Percentiles rank a stretch among this genome's conserved stretches.
Evolutionary conservation across 148 eudicot species (phyloP).

Genomic region (Rhododendron vialii): DNA sequence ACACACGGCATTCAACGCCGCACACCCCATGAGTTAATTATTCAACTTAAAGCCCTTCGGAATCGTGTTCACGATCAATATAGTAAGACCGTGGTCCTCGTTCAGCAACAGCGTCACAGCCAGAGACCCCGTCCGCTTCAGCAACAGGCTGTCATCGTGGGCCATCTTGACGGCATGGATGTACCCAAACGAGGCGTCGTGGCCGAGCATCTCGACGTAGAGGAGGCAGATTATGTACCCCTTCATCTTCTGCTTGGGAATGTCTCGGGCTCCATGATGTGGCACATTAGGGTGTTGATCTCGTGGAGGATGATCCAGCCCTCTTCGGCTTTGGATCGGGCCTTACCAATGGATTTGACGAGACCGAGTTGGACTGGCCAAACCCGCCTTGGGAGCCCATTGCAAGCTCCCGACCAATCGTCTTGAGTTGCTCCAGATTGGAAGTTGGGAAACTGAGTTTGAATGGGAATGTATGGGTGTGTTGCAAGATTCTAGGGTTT

Average conservation of each 20-base stretch:
- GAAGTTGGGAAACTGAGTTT: too few relatives aligned
- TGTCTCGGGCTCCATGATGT: slow-evolving; percentile 55
- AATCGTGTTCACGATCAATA: slow-evolving; percentile 85
- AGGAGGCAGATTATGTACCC: slow-evolving; percentile 75
- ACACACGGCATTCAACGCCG: slow-evolving; percentile 89
- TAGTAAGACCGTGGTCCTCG: slow-evolving; percentile 89
- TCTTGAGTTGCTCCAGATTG: slow-evolving; percentile 79
- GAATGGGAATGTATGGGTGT: too few relatives aligned
- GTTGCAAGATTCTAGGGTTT: too few relatives aligned
- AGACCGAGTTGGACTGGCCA: slow-evolving; percentile 86
- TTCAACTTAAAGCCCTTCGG: slow-evolving; percentile 92
- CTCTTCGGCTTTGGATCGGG: slow-evolving; percentile 89
- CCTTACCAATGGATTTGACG: slow-evolving; percentile 86
- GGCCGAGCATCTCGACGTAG: slow-evolving; percentile 89
- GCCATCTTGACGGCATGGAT: slow-evolving; percentile 94
- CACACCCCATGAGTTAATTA: slow-evolving; percentile 79
- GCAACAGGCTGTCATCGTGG: slow-evolving; percentile 54
- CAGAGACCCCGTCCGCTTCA: slow-evolving; percentile 79
- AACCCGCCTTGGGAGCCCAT: slow-evolving; percentile 92
- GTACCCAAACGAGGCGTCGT: slow-evolving; percentile 82
- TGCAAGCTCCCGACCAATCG: slow-evolving; percentile 83
- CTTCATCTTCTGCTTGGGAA: slow-evolving; percentile 77
- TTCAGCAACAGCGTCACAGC: slow-evolving; percentile 84
- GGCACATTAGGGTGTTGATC: slow-evolving; percentile 63
- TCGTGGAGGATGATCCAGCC: slow-evolving; percentile 23